These are phyloP conservation scores for Colletotrichum sp. DNA, from an alignment of 2,329 filamentous ascomycete species.

Conservation along the genomic window DNA sequence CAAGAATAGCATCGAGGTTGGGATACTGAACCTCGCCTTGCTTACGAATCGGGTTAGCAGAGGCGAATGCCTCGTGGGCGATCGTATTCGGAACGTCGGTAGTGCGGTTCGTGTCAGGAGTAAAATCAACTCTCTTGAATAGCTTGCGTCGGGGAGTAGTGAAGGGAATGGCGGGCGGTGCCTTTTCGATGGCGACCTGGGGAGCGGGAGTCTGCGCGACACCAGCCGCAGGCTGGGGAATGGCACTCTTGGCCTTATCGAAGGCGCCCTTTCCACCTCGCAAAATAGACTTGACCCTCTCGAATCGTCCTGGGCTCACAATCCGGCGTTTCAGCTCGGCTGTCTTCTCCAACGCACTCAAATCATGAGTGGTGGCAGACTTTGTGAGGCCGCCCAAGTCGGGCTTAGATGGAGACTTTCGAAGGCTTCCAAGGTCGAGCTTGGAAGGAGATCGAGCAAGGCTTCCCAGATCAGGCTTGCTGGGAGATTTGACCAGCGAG, in stretches of 20 bases:
- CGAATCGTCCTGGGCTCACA: slow-evolving; percentile 57
- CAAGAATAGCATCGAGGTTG: slow-evolving; percentile 31
- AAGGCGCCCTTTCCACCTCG: slow-evolving; percentile 42
- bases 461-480: slow-evolving; percentile 16
- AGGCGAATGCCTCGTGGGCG: slow-evolving; percentile 53
- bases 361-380: slow-evolving; percentile 56
- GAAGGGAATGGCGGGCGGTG: slow-evolving; percentile 55
- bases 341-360: slow-evolving; percentile 35
- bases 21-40: slow-evolving; percentile 38
- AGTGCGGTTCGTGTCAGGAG: slow-evolving; percentile 67
- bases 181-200: slow-evolving; percentile 49
- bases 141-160: slow-evolving; percentile 72
- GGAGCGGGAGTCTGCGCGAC: slow-evolving; percentile 53
- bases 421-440: slow-evolving; percentile 38
- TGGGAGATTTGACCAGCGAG: slow-evolving; percentile 35
- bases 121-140: slow-evolving; percentile 81
- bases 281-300: slow-evolving; percentile 64
- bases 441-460: slow-evolving; percentile 56
- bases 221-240: slow-evolving; percentile 47
- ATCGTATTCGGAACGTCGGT: slow-evolving; percentile 43
- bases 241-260: slow-evolving; percentile 49
- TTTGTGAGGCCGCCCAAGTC: slow-evolving; percentile 48
- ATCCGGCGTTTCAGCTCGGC: slow-evolving; percentile 38
- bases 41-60: slow-evolving; percentile 38
- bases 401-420: slow-evolving; percentile 60